Evolutionary conservation across 164 flowering plant species (phyloP).

Genomic region (Platanus orientalis): DNA sequence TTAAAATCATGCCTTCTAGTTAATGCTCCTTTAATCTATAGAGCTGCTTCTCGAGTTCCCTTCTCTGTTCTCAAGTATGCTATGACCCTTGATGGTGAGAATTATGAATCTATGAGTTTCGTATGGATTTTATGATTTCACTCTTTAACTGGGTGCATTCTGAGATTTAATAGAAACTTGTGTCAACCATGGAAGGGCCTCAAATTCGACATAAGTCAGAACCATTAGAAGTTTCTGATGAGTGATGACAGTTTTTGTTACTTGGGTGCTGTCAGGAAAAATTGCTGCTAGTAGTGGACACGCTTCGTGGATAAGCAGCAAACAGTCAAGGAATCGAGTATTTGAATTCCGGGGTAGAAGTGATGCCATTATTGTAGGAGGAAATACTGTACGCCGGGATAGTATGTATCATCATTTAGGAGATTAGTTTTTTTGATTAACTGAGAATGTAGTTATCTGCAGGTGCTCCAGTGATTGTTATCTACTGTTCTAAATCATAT

Average conservation of each 20-base stretch:
- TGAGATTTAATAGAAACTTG: neutral
- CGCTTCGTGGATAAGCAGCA: slow-evolving; percentile 96
- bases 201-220: neutral
- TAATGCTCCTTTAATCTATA: slow-evolving; percentile 86
- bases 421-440: neutral
- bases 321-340: slow-evolving; percentile 67
- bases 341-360: slow-evolving; percentile 87
- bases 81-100: slow-evolving; percentile 95
- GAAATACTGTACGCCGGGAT: slow-evolving; percentile 92
- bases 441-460: slow-evolving; percentile 2
- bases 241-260: slow-evolving; percentile 10
- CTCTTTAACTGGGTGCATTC: neutral
- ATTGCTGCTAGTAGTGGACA: slow-evolving; percentile 94
- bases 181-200: neutral
- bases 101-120: slow-evolving; percentile 2
- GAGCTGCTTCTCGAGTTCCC: slow-evolving; percentile 84
- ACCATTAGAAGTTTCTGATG: neutral
- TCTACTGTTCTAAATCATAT: slow-evolving; percentile 4
- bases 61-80: slow-evolving; percentile 96
- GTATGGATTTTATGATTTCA: neutral
- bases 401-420: slow-evolving; percentile 36
- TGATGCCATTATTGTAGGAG: slow-evolving; percentile 94
- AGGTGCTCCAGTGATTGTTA: neutral
- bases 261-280: slow-evolving; percentile 52
- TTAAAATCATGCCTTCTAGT: slow-evolving; percentile 72